Percentiles rank a stretch among this genome's conserved stretches.
Evolutionary conservation across 148 eudicot genomes (phyloP).

Genomic region (Cornus florida): DNA sequence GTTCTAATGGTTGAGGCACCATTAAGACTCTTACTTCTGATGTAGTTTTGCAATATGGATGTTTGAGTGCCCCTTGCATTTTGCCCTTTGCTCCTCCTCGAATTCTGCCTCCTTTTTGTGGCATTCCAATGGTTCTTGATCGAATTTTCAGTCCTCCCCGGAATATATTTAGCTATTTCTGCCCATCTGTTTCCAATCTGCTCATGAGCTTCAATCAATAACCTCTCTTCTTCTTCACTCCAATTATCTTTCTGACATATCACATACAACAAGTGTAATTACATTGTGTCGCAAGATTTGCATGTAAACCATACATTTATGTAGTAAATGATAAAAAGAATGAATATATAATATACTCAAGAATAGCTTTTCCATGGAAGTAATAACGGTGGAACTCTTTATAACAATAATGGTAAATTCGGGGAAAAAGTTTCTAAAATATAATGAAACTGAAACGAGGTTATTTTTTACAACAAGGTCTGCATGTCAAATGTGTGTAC

Average conservation of each 20-base stretch:
- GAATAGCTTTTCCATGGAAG: not conserved
- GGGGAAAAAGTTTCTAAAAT: not conserved
- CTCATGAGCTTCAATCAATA: slow-evolving; percentile 55
- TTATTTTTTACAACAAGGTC: not conserved
- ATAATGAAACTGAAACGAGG: slow-evolving; percentile 17
- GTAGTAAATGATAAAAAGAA: not conserved
- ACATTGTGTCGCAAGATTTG: not conserved
- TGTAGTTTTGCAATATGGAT: slow-evolving; percentile 59
- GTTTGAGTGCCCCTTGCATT: slow-evolving; percentile 15
- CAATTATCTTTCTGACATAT: slow-evolving; percentile 55
- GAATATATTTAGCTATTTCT: slow-evolving; percentile 65
- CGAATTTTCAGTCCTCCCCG: slow-evolving; percentile 68
- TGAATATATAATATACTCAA: not conserved
- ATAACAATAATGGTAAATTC: slow-evolving; percentile 11
- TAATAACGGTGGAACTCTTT: not conserved
- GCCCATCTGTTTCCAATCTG: slow-evolving; percentile 74
- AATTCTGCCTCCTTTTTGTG: slow-evolving; percentile 64
- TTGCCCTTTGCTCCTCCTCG: slow-evolving; percentile 31
- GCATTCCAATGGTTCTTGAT: slow-evolving; percentile 94
- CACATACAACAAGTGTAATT: not conserved
- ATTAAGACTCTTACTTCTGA: slow-evolving; percentile 24
- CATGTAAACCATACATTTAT: not conserved
- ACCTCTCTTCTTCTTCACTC: slow-evolving; percentile 75
- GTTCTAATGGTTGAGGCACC: not conserved
- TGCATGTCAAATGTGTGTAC: not conserved